Evolutionary conservation across 805 yeast genomes (phyloP), one percentile per base, ranked within the genome.

Genomic region (Starmerella floris): DNA sequence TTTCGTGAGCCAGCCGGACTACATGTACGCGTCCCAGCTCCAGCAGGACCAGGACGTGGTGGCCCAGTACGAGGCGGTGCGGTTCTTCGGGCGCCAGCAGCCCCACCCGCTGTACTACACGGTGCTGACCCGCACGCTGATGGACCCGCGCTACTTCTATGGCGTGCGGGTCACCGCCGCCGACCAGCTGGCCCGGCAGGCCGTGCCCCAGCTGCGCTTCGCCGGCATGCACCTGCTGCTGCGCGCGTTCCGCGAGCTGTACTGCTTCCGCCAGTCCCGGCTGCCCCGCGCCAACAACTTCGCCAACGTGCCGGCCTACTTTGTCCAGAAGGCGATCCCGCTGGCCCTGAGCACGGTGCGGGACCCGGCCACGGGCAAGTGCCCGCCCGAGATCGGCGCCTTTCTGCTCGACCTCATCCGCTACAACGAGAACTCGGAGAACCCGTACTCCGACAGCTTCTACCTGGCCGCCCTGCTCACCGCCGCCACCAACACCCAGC

Each of bases 11-110:
- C 95, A 87, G 61, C 94, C 95, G 0, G 96, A 85, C 54, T 81
- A 84, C 56, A 91, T 91, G 96, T 91, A 73, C 58, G 82, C 84
- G 1, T 83, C 97, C 0, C 98, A 91, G 56, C 63, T 91, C 25
- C 91, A 83, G 52, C 94, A 85, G 57, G 99, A 91, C 61, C 66
- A 95, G 48, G 99, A 91, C 56, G 93, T 91, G 17, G 95, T 85
- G 47, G 98, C 99, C 0, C 99, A 91, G 56, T 62, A 76, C 34
- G 95, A 84, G 41, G 84, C 95, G 9, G 72, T 87, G 15, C 64
- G 69, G 39, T 83, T 72, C 58, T 88, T 83, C 60, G 77, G 80
- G 6, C 73, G 69, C 10, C 69, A 68, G 40, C 82, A 85, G 0
- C 83, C 88, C 0, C 69, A 72, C 2, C 51, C 68, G 0, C 65